Evolutionary conservation across 257 asterid genomes (phyloP).

Genomic region (Scutellaria baicalensis): DNA sequence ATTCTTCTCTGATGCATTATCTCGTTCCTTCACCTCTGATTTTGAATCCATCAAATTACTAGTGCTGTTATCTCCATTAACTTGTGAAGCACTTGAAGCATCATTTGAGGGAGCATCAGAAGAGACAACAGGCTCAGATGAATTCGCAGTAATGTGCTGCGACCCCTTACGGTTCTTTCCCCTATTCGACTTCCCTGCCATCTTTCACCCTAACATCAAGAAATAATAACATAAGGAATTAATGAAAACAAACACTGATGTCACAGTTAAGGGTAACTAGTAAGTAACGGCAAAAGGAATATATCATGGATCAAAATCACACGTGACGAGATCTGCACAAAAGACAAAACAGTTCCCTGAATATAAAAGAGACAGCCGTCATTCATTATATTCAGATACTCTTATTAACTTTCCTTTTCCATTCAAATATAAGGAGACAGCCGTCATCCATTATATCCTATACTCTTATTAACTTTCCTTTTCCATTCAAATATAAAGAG

Average conservation of each 20-base stretch:
- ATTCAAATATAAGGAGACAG: too few relatives aligned
- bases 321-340: not conserved
- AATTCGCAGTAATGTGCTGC: slow-evolving; percentile 32
- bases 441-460: too few relatives aligned
- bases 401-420: too few relatives aligned
- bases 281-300: not conserved
- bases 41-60: slow-evolving; percentile 23
- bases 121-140: slow-evolving; percentile 24
- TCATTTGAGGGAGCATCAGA: slow-evolving; percentile 42
- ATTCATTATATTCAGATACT: too few relatives aligned
- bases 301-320: not conserved
- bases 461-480: too few relatives aligned
- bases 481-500: too few relatives aligned
- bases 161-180: slow-evolving; percentile 68
- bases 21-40: slow-evolving; percentile 36
- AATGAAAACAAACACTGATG: not conserved
- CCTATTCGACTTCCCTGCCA: slow-evolving; percentile 85
- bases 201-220: slow-evolving; percentile 28
- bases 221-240: not conserved
- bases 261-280: not conserved
- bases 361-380: not conserved
- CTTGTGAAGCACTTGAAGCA: slow-evolving; percentile 24
- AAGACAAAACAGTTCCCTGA: not conserved
- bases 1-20: slow-evolving; percentile 24
- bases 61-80: slow-evolving; percentile 42